Percentiles rank a stretch among this genome's conserved stretches.
These are phyloP conservation scores for Dactylellina drechsleri DNA, from an alignment of 2,329 filamentous ascomycete species.

Conservation along the genomic window DNA sequence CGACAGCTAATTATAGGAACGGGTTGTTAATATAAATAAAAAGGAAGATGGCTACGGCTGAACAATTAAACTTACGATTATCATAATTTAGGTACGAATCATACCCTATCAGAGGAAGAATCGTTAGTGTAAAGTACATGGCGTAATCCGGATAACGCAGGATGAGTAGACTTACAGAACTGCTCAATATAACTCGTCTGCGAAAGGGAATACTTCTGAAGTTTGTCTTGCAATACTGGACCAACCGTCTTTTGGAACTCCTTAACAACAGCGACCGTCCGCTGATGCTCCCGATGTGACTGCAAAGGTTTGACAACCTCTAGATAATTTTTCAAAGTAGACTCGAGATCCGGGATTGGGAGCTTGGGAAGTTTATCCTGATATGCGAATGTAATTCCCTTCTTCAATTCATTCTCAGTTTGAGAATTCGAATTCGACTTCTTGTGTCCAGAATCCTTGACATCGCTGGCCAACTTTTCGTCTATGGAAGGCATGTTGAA, in stretches of 20 bases:
- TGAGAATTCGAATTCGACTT: constrained; percentile 6
- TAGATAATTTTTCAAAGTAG: constrained; percentile 81
- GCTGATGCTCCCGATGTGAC: constrained; percentile 79
- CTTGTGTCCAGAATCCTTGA: constrained; percentile 26
- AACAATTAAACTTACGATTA: constrained; percentile 69
- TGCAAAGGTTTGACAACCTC: constrained; percentile 83
- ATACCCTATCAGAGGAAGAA: constrained; percentile 74
- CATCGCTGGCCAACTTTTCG: constrained; percentile 49
- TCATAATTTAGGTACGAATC: constrained; percentile 98
- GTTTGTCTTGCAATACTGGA: constrained; percentile 82
- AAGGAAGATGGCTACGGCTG: neutral
- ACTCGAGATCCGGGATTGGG: constrained; percentile 87
- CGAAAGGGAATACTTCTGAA: constrained; percentile 88
- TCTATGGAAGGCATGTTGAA: constrained; percentile 53
- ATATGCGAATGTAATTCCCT: constrained; percentile 83
- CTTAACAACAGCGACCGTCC: constrained; percentile 80
- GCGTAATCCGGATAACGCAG: neutral
- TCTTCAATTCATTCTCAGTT: constrained; percentile 26
- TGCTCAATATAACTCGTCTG: constrained; percentile 98
- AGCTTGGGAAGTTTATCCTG: constrained; percentile 91
- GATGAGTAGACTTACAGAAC: constrained; percentile 76
- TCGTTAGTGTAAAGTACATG: constrained; percentile 19
- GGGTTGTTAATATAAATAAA: constrained; percentile 9
- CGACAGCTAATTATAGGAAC: constrained; percentile 70
- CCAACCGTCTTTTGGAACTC: constrained; percentile 87